Evolutionary conservation across 345 rosid genomes (phyloP).

Genomic region (Populus pruinosa): DNA sequence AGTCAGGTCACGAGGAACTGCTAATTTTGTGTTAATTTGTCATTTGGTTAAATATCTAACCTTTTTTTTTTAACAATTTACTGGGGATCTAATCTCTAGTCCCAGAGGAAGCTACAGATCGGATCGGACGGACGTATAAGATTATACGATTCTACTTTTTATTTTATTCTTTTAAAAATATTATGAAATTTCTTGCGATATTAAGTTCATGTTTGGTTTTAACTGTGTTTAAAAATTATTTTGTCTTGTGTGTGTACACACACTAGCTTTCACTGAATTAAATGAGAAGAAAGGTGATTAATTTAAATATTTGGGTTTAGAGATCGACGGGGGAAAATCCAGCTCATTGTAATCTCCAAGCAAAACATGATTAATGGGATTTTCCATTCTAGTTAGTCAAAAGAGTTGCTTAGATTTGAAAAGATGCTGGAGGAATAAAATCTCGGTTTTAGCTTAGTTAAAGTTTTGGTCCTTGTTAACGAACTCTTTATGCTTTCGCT

Average conservation of each 20-base stretch:
- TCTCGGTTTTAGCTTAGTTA: slow-evolving; percentile 1
- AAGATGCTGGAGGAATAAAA: slow-evolving; percentile 34
- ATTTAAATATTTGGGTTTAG: no score
- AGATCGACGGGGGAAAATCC: no score
- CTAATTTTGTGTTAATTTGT: neutral
- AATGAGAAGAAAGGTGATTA: no score
- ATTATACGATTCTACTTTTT: neutral
- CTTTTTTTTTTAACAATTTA: neutral
- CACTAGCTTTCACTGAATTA: no score
- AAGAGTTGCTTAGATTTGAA: slow-evolving; percentile 30
- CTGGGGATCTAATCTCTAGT: slow-evolving; percentile 29
- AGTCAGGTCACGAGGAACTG: neutral
- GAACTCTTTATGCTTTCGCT: neutral
- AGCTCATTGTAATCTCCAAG: no score
- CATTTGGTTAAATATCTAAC: neutral
- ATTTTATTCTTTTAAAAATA: neutral
- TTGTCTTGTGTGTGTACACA: no score
- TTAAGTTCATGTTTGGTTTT: no score
- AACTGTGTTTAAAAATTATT: no score
- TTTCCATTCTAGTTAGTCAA: slow-evolving; percentile 30
- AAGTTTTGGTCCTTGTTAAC: slow-evolving; percentile 9
- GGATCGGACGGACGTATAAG: neutral
- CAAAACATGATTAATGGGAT: neutral
- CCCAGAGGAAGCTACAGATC: slow-evolving; percentile 26
- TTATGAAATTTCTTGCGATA: neutral